These are phyloP conservation scores for Mucor irregularis DNA, from an alignment of 371 early-diverging fungal species.

Conservation along the genomic window DNA sequence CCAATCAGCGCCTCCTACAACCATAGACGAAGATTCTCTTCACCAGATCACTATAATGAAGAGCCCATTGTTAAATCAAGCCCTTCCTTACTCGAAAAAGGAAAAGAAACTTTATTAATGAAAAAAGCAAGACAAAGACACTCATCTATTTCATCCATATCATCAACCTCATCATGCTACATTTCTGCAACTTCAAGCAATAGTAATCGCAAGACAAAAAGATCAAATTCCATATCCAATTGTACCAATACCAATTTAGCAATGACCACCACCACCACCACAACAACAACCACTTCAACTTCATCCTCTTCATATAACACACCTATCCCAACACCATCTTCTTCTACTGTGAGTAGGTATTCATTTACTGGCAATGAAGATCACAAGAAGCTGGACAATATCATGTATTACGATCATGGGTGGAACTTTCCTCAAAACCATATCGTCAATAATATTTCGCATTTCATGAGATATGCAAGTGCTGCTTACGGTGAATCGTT, in stretches of 20 bases:
- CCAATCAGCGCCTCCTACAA: not conserved
- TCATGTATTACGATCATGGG: slow-evolving; percentile 1
- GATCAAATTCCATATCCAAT: slow-evolving; percentile 11
- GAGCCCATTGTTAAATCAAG: too few species aligned
- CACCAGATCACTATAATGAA: slow-evolving; percentile 7
- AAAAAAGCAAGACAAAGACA: not conserved
- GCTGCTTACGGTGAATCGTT: slow-evolving; percentile 84
- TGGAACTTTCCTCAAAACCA: slow-evolving; percentile 56
- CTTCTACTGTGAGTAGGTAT: not conserved
- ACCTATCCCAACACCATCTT: not conserved
- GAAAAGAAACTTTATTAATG: too few species aligned
- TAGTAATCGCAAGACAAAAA: not conserved
- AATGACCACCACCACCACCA: not conserved
- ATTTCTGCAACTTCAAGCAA: not conserved
- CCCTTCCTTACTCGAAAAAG: not conserved
- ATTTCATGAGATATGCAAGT: slow-evolving; percentile 79
- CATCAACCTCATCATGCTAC: not conserved
- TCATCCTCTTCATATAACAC: too few species aligned
- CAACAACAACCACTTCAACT: not conserved
- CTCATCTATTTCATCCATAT: not conserved
- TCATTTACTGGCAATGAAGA: too few species aligned
- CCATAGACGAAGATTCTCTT: slow-evolving; percentile 8
- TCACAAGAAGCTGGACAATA: not conserved
- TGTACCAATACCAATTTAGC: not conserved
- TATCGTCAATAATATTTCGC: slow-evolving; percentile 69